Evolutionary conservation across 192 early-diverging fungal species (phyloP), one percentile per base, ranked within the genome.

Genomic region (Coemansia sp.): DNA sequence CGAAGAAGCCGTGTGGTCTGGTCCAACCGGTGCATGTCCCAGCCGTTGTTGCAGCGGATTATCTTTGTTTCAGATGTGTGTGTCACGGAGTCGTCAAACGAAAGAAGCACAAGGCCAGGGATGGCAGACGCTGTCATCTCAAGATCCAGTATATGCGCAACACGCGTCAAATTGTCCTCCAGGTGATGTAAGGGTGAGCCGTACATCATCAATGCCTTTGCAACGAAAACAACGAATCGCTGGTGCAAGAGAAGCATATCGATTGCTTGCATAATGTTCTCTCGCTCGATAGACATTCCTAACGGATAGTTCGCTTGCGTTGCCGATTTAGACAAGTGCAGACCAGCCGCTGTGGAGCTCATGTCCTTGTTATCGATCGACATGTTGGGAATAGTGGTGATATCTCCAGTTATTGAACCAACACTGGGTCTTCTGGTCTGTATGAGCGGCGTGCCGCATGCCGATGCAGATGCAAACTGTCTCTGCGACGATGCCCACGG

Each of bases 11-110:
- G 82, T 72, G 87, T 88, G 7, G 86, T 84, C 37, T 84, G 79
- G 28, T 82, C 77, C 50, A 86, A 66, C 36, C 85, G 83, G 62
- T 83, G 81, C 86, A 91, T 87, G 57, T 91, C 86, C 65, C 84
- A 82, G 14, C 82, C 80, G 19, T 84, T 85, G 28, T 78, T 60
- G 33, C 83, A 79, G 1, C 86, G 83, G 47, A 91, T 81, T 33
- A 91, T 74, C 61, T 89, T 87, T 2, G 87, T 91, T 59, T 91
- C 89, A 9, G 88, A 87, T 4, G 87, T 88, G 54, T 91, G 89
- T 6, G 87, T 91, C 22, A 82, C 74, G 1, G 81, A 83, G 65
- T 91, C 89, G 33, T 86, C 79, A 50, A 91, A 91, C 3, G 85
- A 83, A 14, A 89, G 38, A 2, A 91, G 79, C 61, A 91, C 84